These are phyloP conservation scores for Darksidea phi DNA, from an alignment of 495 filamentous ascomycete species.

Conservation along the genomic window DNA sequence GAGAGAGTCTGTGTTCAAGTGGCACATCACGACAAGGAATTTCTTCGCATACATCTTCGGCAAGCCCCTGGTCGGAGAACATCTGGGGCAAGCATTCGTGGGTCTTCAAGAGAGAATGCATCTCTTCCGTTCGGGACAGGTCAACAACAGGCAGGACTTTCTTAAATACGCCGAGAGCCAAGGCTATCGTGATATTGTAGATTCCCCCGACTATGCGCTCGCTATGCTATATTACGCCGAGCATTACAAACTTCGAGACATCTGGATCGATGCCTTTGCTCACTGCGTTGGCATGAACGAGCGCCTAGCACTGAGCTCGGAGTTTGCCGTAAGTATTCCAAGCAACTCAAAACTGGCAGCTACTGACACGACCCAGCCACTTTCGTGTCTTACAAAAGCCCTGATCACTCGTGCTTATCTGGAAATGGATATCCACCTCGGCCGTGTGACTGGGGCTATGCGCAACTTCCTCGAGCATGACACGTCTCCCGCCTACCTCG, in stretches of 20 bases:
- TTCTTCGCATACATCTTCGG: conserved; percentile 65
- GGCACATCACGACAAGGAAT: conserved; percentile 65
- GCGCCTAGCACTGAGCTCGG: conserved; percentile 48
- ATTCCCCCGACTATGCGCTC: conserved; percentile 59
- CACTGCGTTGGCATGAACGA: conserved; percentile 70
- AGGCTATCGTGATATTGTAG: conserved; percentile 61
- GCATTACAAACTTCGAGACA: conserved; percentile 51
- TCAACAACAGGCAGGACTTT: conserved; percentile 54
- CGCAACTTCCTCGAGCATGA: conserved; percentile 62
- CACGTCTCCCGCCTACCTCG: conserved; percentile 55
- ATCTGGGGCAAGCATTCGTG: conserved; percentile 58
- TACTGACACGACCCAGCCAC: conserved; percentile 41
- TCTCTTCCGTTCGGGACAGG: conserved; percentile 50
- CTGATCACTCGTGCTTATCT: conserved; percentile 59
- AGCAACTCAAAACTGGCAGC: background rate
- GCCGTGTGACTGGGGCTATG: conserved; percentile 50
- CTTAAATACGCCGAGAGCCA: conserved; percentile 57
- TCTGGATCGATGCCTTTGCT: conserved; percentile 64
- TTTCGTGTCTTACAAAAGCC: conserved; percentile 55
- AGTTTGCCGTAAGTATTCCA: conserved; percentile 54
- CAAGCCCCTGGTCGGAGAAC: conserved; percentile 59
- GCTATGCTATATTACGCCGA: conserved; percentile 63
- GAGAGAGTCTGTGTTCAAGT: conserved; percentile 52
- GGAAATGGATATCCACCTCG: conserved; percentile 62
- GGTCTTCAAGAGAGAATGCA: conserved; percentile 58